Base-by-base conservation (phyloP, 1,284 basidiomycete genomes). In the Irpex sp. region DNA sequence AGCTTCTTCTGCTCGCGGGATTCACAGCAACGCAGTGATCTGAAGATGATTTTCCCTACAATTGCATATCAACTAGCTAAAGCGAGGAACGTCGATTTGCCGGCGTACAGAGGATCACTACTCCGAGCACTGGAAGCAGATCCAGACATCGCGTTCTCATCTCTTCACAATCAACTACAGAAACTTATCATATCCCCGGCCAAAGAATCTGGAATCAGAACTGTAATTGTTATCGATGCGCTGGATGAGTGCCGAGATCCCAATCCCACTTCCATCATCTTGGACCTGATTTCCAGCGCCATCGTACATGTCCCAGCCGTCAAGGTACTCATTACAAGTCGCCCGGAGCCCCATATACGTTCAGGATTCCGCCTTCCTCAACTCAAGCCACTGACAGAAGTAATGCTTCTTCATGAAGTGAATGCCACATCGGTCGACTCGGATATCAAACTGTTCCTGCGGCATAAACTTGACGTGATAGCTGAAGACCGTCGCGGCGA, bases 1-100 rank as follows among this genome's bases (percentile, higher is more conserved):
- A 71, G 65, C 28, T 73, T 74, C 62, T 75, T 74, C 63, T 75
- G 71, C 52, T 70, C 72, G 2, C 65, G 72, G 4, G 39, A 45
- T 19, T 42, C 58, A 39, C 63, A 52, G 0, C 64, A 68, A 1
- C 63, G 64, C 55, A 68, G 68, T 53, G 63, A 68, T 39, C 56
- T 65, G 0, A 42, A 61, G 2, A 53, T 68, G 3, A 58, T 73
- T 8, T 68, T 73, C 61, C 59, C 66, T 6, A 72, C 71, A 10
- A 66, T 73, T 33, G 68, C 68, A 4, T 45, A 5, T 7, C 39
- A 45, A 6, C 14, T 45, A 16, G 39, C 39, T 4, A 45, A 12
- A 6, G 39, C 39, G 1, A 16, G n/a, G 12, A 45, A 45, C 39
- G 6, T n/a, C 14, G 14, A 45, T 7, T 16, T 14, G 6, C 39